Conservation (phyloP, 257 asterid species). For the Salvia miltiorrhiza region DNA sequence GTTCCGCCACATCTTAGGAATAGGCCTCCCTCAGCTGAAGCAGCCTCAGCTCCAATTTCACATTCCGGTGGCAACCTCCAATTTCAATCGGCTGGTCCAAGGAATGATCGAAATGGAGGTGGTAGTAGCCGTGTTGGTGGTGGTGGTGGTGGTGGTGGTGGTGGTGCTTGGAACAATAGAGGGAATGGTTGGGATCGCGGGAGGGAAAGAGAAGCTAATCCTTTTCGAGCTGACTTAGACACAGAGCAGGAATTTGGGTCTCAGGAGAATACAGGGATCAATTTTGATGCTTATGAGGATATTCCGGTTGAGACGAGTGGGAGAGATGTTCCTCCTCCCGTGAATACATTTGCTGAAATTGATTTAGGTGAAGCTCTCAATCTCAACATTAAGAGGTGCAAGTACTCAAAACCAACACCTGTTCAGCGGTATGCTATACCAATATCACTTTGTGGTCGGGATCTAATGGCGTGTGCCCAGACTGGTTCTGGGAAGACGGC, state of each 20-base stretch:
- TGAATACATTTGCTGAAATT: too few species aligned
- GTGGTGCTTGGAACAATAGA: slow-evolving; percentile 44
- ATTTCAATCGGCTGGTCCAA: slow-evolving; percentile 32
- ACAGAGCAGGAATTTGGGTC: slow-evolving; percentile 24
- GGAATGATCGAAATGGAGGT: slow-evolving; percentile 31
- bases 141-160: slow-evolving; percentile 22
- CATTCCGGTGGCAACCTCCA: slow-evolving; percentile 36
- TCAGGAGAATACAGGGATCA: slow-evolving; percentile 40
- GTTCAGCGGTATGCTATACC: slow-evolving; percentile 46
- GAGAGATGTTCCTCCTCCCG: slow-evolving; percentile 40
- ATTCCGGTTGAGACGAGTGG: slow-evolving; percentile 43
- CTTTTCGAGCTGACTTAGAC: slow-evolving; percentile 27
- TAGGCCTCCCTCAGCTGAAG: slow-evolving; percentile 33
- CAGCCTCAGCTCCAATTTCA: slow-evolving; percentile 38
- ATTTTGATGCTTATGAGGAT: slow-evolving; percentile 50
- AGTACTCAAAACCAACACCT: slow-evolving; percentile 42
- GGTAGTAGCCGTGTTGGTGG: slow-evolving; percentile 24
- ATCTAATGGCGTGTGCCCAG: slow-evolving; percentile 52
- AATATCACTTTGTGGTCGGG: slow-evolving; percentile 37
- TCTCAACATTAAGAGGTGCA: slow-evolving; percentile 42
- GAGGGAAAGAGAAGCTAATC: slow-evolving; percentile 50
- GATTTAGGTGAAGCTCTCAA: slow-evolving; percentile 45
- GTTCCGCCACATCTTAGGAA: slow-evolving; percentile 54
- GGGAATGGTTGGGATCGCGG: slow-evolving; percentile 42
- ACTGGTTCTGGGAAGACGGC: slow-evolving; percentile 53